Conservation (phyloP, 768 basidiomycete genomes). For the Mycena pura region DNA sequence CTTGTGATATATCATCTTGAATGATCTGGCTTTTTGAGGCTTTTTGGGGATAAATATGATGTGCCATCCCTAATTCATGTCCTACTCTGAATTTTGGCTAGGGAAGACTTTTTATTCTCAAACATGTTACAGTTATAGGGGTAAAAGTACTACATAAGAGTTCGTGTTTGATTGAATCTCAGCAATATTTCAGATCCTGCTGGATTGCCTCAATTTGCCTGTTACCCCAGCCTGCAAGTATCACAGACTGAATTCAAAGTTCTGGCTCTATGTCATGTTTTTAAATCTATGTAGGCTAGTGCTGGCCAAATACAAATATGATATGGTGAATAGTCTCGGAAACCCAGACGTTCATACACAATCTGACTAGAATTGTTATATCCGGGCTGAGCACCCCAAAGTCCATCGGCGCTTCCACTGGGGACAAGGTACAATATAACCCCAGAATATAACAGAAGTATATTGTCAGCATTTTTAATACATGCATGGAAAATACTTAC, state of each 20-base stretch:
- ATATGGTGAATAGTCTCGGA: too few species aligned
- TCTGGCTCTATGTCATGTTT: not conserved
- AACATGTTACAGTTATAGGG: not conserved
- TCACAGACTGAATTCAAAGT: not conserved
- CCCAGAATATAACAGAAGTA: too few species aligned
- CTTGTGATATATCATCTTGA: not conserved
- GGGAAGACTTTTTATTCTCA: slow-evolving; percentile 1
- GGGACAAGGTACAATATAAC: too few species aligned
- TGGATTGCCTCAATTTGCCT: not conserved
- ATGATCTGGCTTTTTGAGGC: slow-evolving; percentile 1
- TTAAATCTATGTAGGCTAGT: not conserved
- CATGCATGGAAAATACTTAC: too few species aligned
- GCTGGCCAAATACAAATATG: too few species aligned
- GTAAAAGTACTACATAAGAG: not conserved
- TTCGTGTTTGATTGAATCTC: slow-evolving; percentile 1
- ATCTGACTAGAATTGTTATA: too few species aligned
- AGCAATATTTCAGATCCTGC: not conserved
- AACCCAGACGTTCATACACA: too few species aligned
- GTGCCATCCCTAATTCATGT: not conserved
- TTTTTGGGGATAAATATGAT: slow-evolving; percentile 2
- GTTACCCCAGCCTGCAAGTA: not conserved
- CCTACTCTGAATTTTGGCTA: slow-evolving; percentile 2
- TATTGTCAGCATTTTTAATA: too few species aligned
- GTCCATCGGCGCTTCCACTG: too few species aligned
- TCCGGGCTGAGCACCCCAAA: too few species aligned